Evolutionary conservation across 2,329 filamentous ascomycete species (phyloP), one percentile per base, ranked within the genome.

Genomic region (Neofusicoccum laricinum): DNA sequence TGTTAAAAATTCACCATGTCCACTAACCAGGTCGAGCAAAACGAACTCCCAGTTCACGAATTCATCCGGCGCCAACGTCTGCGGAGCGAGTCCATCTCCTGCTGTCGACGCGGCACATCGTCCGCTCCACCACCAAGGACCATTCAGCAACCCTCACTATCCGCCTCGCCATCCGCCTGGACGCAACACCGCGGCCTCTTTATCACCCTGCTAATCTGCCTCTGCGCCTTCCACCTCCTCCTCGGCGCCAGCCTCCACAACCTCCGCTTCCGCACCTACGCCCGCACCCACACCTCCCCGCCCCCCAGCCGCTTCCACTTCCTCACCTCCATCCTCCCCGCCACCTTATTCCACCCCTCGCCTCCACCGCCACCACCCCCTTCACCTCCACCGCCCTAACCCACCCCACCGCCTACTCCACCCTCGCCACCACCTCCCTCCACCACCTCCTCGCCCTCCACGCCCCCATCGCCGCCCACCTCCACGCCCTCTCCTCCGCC

Each of bases 31-130:
- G 2, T 38, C 12, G 32, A 53, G 49, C 5, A 12, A 38, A 14
- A 8, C 14, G 25, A 36, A 40, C 55, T 46, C 10, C 41, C 55
- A 19, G 36, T 59, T 15, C 55, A 46, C 15, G 55, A 59, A 11
- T 46, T 59, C 55, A 59, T 59, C 41, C 30, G 41, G 40, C 40
- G 55, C 25, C 40, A 59, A 46, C 55, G 41, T 40, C 55, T 59
- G 14, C 55, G 55, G 40, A 43, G 12, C 11, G 25, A 58, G 7
- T 41, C 21, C 21, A 58, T 58, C 12, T 21, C 17, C 5, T 55
- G 51, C 4, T 38, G 3, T 12, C 34, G 7, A 3, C 34, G 19
- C 14, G 6, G 19, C 51, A 11, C 41, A 38, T 45, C 53, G 1
- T 19, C 53, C 14, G 1, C 12, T 17, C 21, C 25, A 8, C 53